A percentile compares a stretch with the other conserved stretches of the same genome.
Conservation (phyloP, 352 stramenopile genomes). For the Globisporangium ultimum region DNA sequence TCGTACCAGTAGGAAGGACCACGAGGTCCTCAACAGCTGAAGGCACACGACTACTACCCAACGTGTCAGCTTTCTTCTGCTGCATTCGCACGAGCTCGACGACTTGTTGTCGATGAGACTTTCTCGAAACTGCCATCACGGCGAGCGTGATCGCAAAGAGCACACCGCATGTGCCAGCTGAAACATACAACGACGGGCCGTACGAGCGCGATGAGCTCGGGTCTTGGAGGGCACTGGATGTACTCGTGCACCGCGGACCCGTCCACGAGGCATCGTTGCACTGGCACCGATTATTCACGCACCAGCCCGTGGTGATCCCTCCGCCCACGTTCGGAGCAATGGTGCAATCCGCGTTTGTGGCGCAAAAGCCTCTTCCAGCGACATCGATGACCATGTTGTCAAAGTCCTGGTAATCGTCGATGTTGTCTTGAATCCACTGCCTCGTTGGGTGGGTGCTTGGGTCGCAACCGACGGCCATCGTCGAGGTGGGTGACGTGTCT, state of each 20-base stretch:
- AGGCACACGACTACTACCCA: too few species aligned
- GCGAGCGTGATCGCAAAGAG: constrained; percentile 9
- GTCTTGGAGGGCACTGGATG: neutral
- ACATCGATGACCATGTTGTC: constrained; percentile 61
- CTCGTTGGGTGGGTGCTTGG: constrained; percentile 57
- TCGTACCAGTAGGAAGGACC: too few species aligned
- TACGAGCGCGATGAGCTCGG: constrained; percentile 1
- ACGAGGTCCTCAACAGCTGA: too few species aligned
- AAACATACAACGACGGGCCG: constrained; percentile 12
- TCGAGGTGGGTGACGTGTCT: constrained; percentile 30
- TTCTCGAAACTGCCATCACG: constrained; percentile 9
- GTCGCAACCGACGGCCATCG: constrained; percentile 61
- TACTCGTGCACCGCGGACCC: constrained; percentile 45
- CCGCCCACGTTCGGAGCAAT: constrained; percentile 15
- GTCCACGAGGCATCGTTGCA: constrained; percentile 35
- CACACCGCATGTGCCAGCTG: constrained; percentile 1
- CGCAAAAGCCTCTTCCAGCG: constrained; percentile 59
- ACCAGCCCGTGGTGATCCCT: constrained; percentile 30
- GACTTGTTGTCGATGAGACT: constrained; percentile 1
- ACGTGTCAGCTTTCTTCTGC: too few species aligned
- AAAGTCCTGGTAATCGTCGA: constrained; percentile 69
- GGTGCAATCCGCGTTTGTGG: constrained; percentile 54
- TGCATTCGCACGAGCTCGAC: neutral
- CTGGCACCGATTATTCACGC: constrained; percentile 30
- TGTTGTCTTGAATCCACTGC: constrained; percentile 74